Evolutionary conservation across 257 asterid genomes (phyloP).

Genomic region (Apocynum venetum): DNA sequence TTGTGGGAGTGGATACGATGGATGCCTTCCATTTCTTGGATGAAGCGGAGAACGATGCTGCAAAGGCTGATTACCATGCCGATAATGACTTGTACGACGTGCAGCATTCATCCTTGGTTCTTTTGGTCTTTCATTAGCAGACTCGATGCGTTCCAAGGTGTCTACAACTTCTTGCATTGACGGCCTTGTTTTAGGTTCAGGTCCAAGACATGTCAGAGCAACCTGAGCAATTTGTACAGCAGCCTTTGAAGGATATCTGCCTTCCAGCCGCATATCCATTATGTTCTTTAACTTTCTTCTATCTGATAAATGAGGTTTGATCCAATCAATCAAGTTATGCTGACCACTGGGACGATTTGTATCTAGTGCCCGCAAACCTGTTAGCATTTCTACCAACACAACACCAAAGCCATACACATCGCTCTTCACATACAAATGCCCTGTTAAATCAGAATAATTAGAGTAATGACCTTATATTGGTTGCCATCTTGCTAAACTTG

Average conservation of each 20-base stretch:
- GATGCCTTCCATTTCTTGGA: constrained; percentile 38
- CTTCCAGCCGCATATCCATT: constrained; percentile 59
- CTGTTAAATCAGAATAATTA: constrained; percentile 25
- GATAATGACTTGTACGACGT: constrained; percentile 24
- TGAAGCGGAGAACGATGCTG: constrained; percentile 52
- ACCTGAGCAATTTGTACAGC: constrained; percentile 52
- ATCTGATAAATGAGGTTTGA: constrained; percentile 53
- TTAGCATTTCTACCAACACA: constrained; percentile 61
- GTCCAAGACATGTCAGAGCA: constrained; percentile 51
- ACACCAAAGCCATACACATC: constrained; percentile 76
- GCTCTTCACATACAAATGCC: constrained; percentile 68
- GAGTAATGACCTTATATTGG: not conserved
- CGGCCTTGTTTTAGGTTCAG: constrained; percentile 56
- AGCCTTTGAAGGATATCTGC: constrained; percentile 55
- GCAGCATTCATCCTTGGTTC: constrained; percentile 30
- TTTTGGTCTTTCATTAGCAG: constrained; percentile 40
- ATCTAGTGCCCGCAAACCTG: constrained; percentile 61
- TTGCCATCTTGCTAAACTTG: constrained; percentile 2
- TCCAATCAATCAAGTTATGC: constrained; percentile 56
- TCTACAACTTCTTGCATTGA: constrained; percentile 61
- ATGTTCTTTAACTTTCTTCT: constrained; percentile 53
- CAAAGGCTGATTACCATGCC: constrained; percentile 29
- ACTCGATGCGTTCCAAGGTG: constrained; percentile 33
- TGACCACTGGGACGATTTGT: constrained; percentile 46
- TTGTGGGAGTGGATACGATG: constrained; percentile 55